Conservation (phyloP, 1,139 yeast genomes). For the Zygoascus meyerae region DNA sequence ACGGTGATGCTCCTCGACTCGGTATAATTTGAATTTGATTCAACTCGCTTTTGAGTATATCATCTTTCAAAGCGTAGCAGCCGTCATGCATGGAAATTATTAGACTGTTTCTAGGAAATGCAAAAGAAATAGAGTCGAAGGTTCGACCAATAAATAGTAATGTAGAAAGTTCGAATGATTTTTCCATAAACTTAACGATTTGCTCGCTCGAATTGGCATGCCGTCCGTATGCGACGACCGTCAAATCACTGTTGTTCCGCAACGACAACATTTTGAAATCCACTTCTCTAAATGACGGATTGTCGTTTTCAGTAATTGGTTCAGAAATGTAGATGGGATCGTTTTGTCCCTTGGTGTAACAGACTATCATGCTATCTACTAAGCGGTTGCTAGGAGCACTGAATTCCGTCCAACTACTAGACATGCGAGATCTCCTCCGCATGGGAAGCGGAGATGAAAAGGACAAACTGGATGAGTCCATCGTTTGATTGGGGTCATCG, state of each 20-base stretch:
- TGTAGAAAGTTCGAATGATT: constrained; percentile 16
- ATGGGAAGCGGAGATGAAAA: not conserved
- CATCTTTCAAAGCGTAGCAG: constrained; percentile 27
- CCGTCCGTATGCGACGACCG: constrained; percentile 19
- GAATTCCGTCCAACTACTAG: not conserved
- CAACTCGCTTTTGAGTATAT: not conserved
- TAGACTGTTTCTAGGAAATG: constrained; percentile 31
- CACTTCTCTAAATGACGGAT: constrained; percentile 36
- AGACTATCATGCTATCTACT: constrained; percentile 35
- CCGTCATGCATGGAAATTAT: constrained; percentile 38
- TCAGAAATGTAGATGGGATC: constrained; percentile 42
- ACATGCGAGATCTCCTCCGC: not conserved
- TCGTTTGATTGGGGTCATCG: too few species aligned
- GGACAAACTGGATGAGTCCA: too few species aligned
- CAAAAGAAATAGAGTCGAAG: constrained; percentile 18
- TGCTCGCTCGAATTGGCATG: not conserved
- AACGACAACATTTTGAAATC: constrained; percentile 17
- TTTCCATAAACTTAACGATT: constrained; percentile 9
- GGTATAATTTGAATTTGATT: too few species aligned
- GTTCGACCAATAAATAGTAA: constrained; percentile 24
- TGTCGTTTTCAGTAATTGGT: constrained; percentile 29
- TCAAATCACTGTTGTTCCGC: constrained; percentile 15
- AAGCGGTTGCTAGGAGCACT: constrained; percentile 22
- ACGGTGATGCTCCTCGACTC: constrained; percentile 7
- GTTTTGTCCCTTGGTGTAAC: constrained; percentile 31